Evolutionary conservation across 169 alveolate genomes (phyloP), one percentile per base, ranked within the genome.

Genomic region (Eimeria maxima): DNA sequence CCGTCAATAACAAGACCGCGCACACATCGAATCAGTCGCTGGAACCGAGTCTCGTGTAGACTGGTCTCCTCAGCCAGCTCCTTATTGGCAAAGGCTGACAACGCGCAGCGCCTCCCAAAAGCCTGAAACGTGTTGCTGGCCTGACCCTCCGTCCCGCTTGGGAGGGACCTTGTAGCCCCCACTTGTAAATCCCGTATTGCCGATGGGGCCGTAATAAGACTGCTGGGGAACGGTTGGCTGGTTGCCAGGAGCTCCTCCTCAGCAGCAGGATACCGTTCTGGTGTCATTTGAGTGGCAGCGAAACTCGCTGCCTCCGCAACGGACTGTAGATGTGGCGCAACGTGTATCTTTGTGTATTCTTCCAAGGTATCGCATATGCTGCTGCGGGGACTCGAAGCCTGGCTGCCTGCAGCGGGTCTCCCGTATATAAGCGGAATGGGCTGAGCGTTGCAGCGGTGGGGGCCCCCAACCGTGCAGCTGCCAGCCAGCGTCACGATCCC

Each of bases 381-480:
- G 71, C 90, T 81, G 69, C 57, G 42, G 16, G 81, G 24, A 29
- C 10, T n/a, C 13, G 81, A 38, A n/a, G 45, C 87, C 87, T n/a
- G 38, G 27, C 29, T 81, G 90, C 38, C 90, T 27, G 10, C 57
- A 16, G 27, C 57, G 47, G 24, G 71, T 29, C 45, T 29, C 71
- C 33, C 24, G 44, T 20, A 50, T 27, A 42, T 6, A 22, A 81
- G 69, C 69, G 90, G 71, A 3, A 50, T 81, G 73, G 71, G 73
- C 90, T 53, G 67, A 18, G 45, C 90, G 29, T 45, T 81, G 90
- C 90, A 81, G 90, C 90, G 90, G 47, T 81, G 67, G 71, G 90
- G 90, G 20, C 42, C 90, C 14, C 90, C 90, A 45, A 81, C 90
- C 42, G 90, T 81, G 42, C 90, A 81, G 69, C 90, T 81, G 33